Conservation (phyloP, 1,284 basidiomycete genomes). For the Takashimella tepidaria region DNA sequence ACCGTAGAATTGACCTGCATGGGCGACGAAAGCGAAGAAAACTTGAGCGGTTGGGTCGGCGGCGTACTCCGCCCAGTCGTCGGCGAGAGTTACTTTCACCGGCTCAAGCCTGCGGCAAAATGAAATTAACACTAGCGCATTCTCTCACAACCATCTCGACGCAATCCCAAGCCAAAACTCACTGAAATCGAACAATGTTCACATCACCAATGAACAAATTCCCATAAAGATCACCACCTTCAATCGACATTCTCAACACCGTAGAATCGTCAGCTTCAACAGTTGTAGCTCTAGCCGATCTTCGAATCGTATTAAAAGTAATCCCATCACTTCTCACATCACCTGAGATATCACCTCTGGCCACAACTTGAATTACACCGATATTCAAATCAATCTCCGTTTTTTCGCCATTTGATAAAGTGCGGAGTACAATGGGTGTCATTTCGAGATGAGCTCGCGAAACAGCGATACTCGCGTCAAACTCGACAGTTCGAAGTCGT, state of each 20-base stretch:
- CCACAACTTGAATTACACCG: constrained; percentile 58
- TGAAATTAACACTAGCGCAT: too few species aligned
- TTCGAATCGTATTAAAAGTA: constrained; percentile 67
- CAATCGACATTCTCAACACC: constrained; percentile 69
- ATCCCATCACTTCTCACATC: constrained; percentile 62
- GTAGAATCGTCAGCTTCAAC: constrained; percentile 36
- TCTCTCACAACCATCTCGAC: too few species aligned
- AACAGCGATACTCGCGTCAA: constrained; percentile 67
- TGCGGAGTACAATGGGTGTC: constrained; percentile 49
- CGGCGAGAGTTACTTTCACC: constrained; percentile 64
- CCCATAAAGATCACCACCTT: constrained; percentile 64
- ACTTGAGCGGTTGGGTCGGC: constrained; percentile 57
- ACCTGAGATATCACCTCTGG: constrained; percentile 71
- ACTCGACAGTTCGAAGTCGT: constrained; percentile 63
- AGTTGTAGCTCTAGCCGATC: constrained; percentile 46
- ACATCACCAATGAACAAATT: constrained; percentile 71
- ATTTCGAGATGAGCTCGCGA: constrained; percentile 58
- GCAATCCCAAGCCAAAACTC: constrained; percentile 31
- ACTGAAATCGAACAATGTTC: constrained; percentile 72
- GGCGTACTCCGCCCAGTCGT: constrained; percentile 68
- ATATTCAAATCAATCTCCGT: constrained; percentile 58
- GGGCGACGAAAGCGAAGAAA: constrained; percentile 67
- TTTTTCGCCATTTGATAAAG: constrained; percentile 35
- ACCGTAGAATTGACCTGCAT: constrained; percentile 64
- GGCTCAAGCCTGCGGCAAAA: constrained; percentile 80